Evolutionary conservation across 192 early-diverging fungal genomes (phyloP).

Genomic region (Phlyctochytrium bullatum): DNA sequence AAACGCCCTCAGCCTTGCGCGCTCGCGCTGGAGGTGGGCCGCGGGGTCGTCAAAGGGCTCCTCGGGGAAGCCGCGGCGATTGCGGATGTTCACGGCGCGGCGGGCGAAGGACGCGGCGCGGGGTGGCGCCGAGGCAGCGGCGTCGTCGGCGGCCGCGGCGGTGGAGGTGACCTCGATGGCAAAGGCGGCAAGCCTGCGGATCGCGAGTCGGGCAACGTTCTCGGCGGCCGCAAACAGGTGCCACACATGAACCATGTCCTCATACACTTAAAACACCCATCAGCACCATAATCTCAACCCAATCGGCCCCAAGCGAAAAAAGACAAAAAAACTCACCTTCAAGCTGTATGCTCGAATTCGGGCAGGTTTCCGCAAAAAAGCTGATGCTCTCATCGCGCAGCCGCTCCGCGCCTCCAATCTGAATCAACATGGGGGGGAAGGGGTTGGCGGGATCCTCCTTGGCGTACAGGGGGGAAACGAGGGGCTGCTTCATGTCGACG

Average conservation of each 20-base stretch:
- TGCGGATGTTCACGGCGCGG: neutral
- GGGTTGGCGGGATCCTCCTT: constrained; percentile 20
- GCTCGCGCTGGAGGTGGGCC: neutral
- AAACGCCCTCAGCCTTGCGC: neutral
- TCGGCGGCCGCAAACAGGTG: constrained; percentile 29
- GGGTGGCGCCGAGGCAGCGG: no score
- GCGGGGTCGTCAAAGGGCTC: neutral
- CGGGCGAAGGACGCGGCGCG: neutral
- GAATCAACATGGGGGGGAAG: constrained; percentile 26
- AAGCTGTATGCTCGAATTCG: constrained; percentile 16
- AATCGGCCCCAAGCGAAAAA: no score
- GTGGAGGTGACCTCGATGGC: neutral
- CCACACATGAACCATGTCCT: constrained; percentile 36
- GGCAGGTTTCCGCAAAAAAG: constrained; percentile 14
- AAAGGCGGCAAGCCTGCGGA: neutral
- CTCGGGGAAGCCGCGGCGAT: neutral
- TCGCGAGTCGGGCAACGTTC: neutral
- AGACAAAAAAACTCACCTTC: constrained; percentile 10
- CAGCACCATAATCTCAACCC: neutral
- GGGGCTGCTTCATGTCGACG: constrained; percentile 15
- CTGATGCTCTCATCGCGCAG: constrained; percentile 22
- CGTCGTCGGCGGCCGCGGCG: neutral
- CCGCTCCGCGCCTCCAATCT: constrained; percentile 24
- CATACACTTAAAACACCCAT: constrained; percentile 22
- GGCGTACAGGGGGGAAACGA: constrained; percentile 22